Percentiles rank a stretch among this genome's conserved stretches.
Conservation (phyloP, 345 rosid genomes). For the Linum trigynum region DNA sequence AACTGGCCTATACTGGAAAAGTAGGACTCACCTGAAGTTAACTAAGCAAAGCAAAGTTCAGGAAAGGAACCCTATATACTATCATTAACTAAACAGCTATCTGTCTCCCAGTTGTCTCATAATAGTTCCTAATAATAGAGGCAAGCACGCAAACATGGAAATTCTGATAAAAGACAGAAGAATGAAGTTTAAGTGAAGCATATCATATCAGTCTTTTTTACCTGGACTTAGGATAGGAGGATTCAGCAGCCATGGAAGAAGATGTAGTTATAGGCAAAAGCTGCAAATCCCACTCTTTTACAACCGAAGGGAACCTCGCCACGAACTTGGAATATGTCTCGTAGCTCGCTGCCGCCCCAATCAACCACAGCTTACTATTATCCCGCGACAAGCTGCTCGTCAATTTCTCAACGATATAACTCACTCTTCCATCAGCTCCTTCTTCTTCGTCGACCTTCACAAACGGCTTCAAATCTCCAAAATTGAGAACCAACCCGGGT, state of each 20-base stretch:
- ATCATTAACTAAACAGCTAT: no score
- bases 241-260: slow-evolving; percentile 26
- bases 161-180: no score
- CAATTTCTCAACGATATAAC: slow-evolving; percentile 32
- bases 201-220: slow-evolving; percentile 7
- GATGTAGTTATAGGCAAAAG: slow-evolving; percentile 31
- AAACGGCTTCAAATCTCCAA: slow-evolving; percentile 43
- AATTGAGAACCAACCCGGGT: slow-evolving; percentile 35
- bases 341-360: slow-evolving; percentile 34
- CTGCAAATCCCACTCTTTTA: slow-evolving; percentile 57
- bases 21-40: no score
- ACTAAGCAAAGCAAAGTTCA: no score
- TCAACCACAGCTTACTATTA: slow-evolving; percentile 40
- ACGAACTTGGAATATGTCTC: slow-evolving; percentile 43
- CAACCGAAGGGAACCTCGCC: slow-evolving; percentile 37
- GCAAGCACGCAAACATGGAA: no score
- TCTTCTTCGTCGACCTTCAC: slow-evolving; percentile 7
- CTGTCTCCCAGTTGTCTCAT: no score
- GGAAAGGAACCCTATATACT: no score
- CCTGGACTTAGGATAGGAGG: slow-evolving; percentile 48
- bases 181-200: not conserved
- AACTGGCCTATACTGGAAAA: no score
- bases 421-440: slow-evolving; percentile 14
- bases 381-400: slow-evolving; percentile 27
- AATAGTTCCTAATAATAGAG: no score